Evolutionary conservation across 140 eudicot genomes (phyloP).

Genomic region (Stevia rebaudiana): DNA sequence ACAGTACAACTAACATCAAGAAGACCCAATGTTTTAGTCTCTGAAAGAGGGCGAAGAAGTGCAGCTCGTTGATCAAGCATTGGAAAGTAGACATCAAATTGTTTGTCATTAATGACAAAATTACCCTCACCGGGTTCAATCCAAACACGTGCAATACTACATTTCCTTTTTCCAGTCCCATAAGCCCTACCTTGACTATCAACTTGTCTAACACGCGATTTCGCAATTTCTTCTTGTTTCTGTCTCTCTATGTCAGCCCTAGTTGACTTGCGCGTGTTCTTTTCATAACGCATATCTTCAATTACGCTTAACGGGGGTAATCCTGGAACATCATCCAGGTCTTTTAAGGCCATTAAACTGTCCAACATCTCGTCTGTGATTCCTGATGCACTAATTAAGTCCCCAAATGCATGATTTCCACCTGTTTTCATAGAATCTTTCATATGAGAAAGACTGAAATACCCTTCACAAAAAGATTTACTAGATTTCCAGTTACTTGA

Average conservation of each 20-base stretch:
- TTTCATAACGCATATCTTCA: constrained; percentile 66
- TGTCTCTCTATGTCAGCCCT: constrained; percentile 74
- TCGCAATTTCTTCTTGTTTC: constrained; percentile 73
- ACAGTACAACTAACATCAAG: constrained; percentile 82
- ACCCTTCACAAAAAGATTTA: not conserved
- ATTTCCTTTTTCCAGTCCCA: constrained; percentile 89
- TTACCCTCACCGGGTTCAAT: constrained; percentile 83
- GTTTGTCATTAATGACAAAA: constrained; percentile 68
- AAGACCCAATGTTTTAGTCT: constrained; percentile 83
- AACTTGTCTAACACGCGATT: constrained; percentile 63
- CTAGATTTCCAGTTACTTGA: not conserved
- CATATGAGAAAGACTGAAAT: not conserved
- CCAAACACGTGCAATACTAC: constrained; percentile 96
- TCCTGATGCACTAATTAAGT: constrained; percentile 79
- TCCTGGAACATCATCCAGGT: constrained; percentile 69
- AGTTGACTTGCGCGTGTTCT: constrained; percentile 45
- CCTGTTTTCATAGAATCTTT: constrained; percentile 37
- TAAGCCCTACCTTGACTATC: constrained; percentile 86
- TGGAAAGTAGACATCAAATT: constrained; percentile 82
- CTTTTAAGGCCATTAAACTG: constrained; percentile 79
- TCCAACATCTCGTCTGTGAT: constrained; percentile 88
- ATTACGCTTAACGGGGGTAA: constrained; percentile 68
- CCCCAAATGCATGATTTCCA: constrained; percentile 89
- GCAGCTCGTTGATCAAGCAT: constrained; percentile 92
- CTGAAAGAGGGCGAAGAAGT: constrained; percentile 80